Evolutionary conservation across 495 filamentous ascomycete genomes (phyloP), one percentile per base, ranked within the genome.

Genomic region (Xylaria acuta): DNA sequence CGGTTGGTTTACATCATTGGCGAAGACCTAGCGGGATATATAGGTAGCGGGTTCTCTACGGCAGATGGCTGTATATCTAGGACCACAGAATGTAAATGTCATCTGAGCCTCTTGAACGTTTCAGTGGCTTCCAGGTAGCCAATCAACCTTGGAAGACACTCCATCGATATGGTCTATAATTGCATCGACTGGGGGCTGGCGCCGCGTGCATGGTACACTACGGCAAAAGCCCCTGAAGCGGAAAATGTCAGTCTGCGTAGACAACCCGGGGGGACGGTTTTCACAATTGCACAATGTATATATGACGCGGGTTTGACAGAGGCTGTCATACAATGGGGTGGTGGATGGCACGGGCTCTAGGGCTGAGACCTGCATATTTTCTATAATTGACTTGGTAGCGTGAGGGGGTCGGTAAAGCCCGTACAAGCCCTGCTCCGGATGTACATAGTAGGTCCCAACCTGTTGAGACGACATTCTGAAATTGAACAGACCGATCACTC

Each of bases 341-440:
- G 34, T 27, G 47, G 36, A 25, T 51, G 30, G 45, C 43, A 47
- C 27, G 45, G 47, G 36, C 14, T 56, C 22, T 56, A 54, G 49
- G 65, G 65, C 65, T 67, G 65, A 67, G 49, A 30, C 47, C 25
- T 40, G 65, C 49, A 67, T 51, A 41, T 54, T 40, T 67, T 56
- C 65, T 67, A 67, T 54, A 53, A 51, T 51, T 66, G 64, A 66
- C 64, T 20, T 41, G 16, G 30, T 56, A 41, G 47, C 30, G 5
- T 49, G 49, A 47, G 20, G 30, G 20, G 53, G 41, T 34, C 64
- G 43, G 30, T 18, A 22, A 51, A 34, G 65, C 56, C 47, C 49
- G 49, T 38, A 56, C 22, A 43, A 30, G 45, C 64, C 64, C 64
- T 67, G 36, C 18, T 36, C 65, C 34, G 38, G 58, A 11, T 60